Base-by-base conservation (phyloP, 2,329 filamentous ascomycete genomes). In the Aspergillus clavatus region DNA sequence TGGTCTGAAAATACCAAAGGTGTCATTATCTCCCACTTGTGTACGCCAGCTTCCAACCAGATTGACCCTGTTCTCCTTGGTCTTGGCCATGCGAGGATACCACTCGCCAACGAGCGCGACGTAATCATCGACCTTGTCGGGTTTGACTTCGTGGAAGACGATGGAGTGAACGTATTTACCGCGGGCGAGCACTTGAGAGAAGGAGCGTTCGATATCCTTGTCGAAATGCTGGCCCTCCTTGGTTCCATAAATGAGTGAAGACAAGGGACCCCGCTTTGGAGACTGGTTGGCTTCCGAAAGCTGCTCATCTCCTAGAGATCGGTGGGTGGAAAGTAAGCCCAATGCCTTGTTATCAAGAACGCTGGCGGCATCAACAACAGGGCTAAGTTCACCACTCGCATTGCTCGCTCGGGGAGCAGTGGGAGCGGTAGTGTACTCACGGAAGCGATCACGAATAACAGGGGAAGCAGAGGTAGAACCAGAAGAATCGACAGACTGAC, bases 91-190 rank as follows among this genome's bases (percentile, higher is more conserved):
- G 63, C 81, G 82, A 7, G 93, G 91, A 64, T 98, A 98, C 86
- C 89, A 97, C 28, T 80, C 77, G 48, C 93, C 89, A 11, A 97
- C 88, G 40, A 97, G 77, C 47, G 91, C 79, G 41, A 91, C 84
- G 64, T 98, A 98, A 62, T 97, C 91, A 52, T 96, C 89, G 38
- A 96, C 87, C 72, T 89, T 93, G 60, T 96, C 89, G 50, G 90
- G 89, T 73, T 94, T 89, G 55, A 98, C 93, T 51, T 94, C 82
- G 74, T 98, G 93, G 64, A 95, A 89, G 47, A 95, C 89, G 67
- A 98, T 96, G 38, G 89, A 94, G 71, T 98, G 93, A 43, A 98
- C 90, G 63, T 98, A 98, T 74, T 98, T 98, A 63, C 93, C 93
- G 54, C 93, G 81, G 19, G 93, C 93, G 37, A 98, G 76, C 36